These are phyloP conservation scores for Auriculariales sp. DNA, from an alignment of 768 basidiomycete genomes.

Conservation along the genomic window DNA sequence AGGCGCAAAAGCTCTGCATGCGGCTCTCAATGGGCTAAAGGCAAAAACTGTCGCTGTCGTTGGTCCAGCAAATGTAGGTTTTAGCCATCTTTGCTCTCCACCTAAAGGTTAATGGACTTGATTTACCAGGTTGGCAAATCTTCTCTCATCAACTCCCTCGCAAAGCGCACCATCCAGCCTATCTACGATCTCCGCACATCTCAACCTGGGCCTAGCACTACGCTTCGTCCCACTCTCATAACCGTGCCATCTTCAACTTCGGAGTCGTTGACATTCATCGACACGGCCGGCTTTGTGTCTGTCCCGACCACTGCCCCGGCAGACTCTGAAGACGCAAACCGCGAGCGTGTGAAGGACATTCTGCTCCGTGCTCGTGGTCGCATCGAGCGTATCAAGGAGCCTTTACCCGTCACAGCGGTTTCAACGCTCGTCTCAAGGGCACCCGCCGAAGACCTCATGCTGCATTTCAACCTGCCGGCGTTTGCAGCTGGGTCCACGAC, in stretches of 20 bases:
- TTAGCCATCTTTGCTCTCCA: neutral
- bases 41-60: conserved; percentile 58
- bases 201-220: conserved; percentile 56
- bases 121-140: conserved; percentile 61
- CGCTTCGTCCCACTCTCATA: conserved; percentile 49
- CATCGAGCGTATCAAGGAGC: conserved; percentile 76
- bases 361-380: conserved; percentile 67
- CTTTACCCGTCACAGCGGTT: conserved; percentile 38
- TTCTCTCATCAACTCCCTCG: conserved; percentile 67
- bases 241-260: too few relatives aligned
- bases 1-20: conserved; percentile 39
- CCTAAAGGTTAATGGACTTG: neutral
- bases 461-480: conserved; percentile 73
- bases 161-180: conserved; percentile 33
- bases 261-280: conserved; percentile 52
- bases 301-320: conserved; percentile 19
- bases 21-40: conserved; percentile 33
- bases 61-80: conserved; percentile 67
- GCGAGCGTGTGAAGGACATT: conserved; percentile 51
- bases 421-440: conserved; percentile 53
- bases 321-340: conserved; percentile 23
- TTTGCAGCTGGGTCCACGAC: conserved; percentile 52
- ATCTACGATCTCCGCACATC: conserved; percentile 38
- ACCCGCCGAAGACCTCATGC: conserved; percentile 71
- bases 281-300: conserved; percentile 74